Conservation (phyloP, 176 grass and related monocot species). For the Zea luxurians region DNA sequence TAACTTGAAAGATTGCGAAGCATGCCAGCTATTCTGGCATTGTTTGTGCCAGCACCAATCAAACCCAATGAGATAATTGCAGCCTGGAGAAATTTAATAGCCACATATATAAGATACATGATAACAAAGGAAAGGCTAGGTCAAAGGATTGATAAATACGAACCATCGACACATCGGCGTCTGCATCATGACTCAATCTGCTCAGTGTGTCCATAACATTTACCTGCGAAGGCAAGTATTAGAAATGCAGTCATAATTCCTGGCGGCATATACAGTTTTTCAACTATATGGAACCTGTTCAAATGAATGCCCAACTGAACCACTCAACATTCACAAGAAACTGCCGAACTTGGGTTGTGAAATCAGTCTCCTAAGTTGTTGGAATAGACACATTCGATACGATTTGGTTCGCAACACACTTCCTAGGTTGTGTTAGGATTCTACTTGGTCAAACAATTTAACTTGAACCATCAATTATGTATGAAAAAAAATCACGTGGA, state of each 20-base stretch:
- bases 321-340: not conserved
- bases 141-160: not conserved
- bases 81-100: conserved; percentile 50
- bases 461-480: not conserved
- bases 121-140: conserved; percentile 11
- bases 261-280: not conserved
- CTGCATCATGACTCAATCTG: conserved; percentile 97
- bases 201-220: conserved; percentile 99
- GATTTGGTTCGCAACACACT: not conserved
- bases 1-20: conserved; percentile 98
- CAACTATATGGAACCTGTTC: not conserved
- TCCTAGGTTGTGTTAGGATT: not conserved
- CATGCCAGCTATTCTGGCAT: conserved; percentile 98
- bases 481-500: not conserved
- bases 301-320: not conserved
- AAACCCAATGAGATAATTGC: conserved; percentile 92
- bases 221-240: conserved; percentile 54
- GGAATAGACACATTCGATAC: not conserved
- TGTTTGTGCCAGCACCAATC: conserved; percentile 95
- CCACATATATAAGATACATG: conserved; percentile 12
- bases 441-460: not conserved
- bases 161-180: conserved; percentile 96
- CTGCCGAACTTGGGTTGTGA: not conserved
- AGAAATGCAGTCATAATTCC: conserved; percentile 13
- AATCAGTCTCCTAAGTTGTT: not conserved